These are phyloP conservation scores for Spathaspora arborariae DNA, from an alignment of 805 yeast species.

Conservation along the genomic window DNA sequence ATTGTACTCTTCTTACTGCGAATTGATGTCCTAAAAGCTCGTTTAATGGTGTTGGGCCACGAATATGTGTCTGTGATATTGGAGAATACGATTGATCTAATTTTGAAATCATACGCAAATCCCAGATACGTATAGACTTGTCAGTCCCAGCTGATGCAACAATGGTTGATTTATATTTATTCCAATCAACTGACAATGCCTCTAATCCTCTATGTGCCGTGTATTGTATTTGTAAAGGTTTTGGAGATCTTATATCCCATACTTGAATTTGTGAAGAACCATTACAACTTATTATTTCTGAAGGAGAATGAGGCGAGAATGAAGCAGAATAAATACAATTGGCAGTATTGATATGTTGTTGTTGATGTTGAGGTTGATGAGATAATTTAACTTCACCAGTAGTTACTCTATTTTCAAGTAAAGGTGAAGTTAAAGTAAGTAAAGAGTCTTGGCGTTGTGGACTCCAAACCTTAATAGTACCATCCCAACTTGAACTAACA, in stretches of 20 bases:
- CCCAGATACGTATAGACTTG: slow-evolving; percentile 82
- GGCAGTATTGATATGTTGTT: slow-evolving; percentile 31
- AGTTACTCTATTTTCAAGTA: slow-evolving; percentile 18
- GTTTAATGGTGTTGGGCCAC: slow-evolving; percentile 67
- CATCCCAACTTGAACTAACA: slow-evolving; percentile 90
- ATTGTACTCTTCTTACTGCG: slow-evolving; percentile 75
- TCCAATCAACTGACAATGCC: slow-evolving; percentile 80
- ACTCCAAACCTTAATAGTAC: slow-evolving; percentile 75
- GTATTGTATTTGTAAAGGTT: slow-evolving; percentile 56
- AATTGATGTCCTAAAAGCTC: slow-evolving; percentile 84
- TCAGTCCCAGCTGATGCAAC: slow-evolving; percentile 94
- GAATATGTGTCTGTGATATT: slow-evolving; percentile 37
- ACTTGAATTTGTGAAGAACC: slow-evolving; percentile 71
- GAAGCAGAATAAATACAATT: slow-evolving; percentile 76
- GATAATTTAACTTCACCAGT: slow-evolving; percentile 22
- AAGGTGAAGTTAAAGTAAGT: slow-evolving; percentile 44
- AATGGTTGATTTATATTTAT: slow-evolving; percentile 76
- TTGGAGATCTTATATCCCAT: slow-evolving; percentile 76
- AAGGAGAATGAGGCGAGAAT: slow-evolving; percentile 83
- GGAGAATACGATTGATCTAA: slow-evolving; percentile 32
- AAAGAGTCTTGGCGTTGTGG: slow-evolving; percentile 57
- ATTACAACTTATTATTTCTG: slow-evolving; percentile 62
- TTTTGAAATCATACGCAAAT: slow-evolving; percentile 62
- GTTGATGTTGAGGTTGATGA: slow-evolving; percentile 34
- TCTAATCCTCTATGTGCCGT: slow-evolving; percentile 81